Conservation (phyloP, 1,284 basidiomycete genomes). For the Ustilago loliicola region DNA sequence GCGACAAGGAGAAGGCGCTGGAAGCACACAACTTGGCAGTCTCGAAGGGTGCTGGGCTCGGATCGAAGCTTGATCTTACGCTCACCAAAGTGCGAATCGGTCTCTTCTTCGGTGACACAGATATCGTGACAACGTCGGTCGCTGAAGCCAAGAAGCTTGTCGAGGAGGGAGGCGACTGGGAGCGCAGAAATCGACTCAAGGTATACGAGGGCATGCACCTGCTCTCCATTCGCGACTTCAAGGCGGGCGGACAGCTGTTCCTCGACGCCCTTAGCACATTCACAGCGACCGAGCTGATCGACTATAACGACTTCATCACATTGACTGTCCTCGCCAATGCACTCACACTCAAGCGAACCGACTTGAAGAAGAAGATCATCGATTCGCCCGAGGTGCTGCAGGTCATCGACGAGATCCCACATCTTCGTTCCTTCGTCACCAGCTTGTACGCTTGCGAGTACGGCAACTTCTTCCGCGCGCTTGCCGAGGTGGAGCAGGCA, state of each 20-base stretch:
- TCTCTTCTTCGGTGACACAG: conserved; percentile 88
- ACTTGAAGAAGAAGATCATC: conserved; percentile 87
- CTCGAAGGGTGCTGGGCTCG: conserved; percentile 92
- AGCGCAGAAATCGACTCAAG: conserved; percentile 93
- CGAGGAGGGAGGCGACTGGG: conserved; percentile 98
- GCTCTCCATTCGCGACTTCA: conserved; percentile 81
- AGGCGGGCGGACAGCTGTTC: conserved; percentile 77
- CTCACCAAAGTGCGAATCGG: conserved; percentile 90
- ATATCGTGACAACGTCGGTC: conserved; percentile 81
- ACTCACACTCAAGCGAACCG: conserved; percentile 83
- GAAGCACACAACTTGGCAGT: conserved; percentile 86
- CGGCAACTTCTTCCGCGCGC: conserved; percentile 89
- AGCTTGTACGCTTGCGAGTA: conserved; percentile 92
- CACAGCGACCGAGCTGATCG: conserved; percentile 88
- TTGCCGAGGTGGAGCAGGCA: conserved; percentile 86
- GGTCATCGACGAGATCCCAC: conserved; percentile 72
- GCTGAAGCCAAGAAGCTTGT: conserved; percentile 86
- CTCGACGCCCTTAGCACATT: conserved; percentile 93
- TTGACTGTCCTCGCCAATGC: conserved; percentile 86
- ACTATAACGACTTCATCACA: conserved; percentile 91
- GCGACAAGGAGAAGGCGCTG: conserved; percentile 79
- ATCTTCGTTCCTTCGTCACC: conserved; percentile 73
- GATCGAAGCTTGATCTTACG: conserved; percentile 91
- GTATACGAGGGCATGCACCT: conserved; percentile 91
- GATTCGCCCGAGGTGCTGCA: conserved; percentile 75